Percentiles rank a stretch among this genome's conserved stretches.
These are phyloP conservation scores for Aspergillus hiratsukae DNA, from an alignment of 2,329 filamentous ascomycete genomes.

Conservation along the genomic window DNA sequence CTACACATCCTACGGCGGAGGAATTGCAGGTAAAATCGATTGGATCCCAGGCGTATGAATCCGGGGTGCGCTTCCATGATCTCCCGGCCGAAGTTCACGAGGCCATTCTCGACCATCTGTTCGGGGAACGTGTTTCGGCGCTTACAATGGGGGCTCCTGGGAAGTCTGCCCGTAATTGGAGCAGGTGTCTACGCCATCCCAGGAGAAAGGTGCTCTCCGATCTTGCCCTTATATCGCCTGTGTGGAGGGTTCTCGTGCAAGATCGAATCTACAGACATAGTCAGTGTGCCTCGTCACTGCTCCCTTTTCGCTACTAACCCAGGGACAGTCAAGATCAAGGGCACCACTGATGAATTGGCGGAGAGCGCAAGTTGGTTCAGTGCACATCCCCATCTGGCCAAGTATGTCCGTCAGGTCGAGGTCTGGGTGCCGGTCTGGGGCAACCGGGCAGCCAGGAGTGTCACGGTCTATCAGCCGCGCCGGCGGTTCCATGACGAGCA, in stretches of 20 bases:
- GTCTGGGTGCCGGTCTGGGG: conserved; percentile 72
- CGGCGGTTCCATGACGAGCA: conserved; percentile 22
- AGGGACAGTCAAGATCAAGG: conserved; percentile 63
- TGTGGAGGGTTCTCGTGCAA: conserved; percentile 67
- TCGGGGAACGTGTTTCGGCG: conserved; percentile 63
- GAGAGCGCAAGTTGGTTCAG: conserved; percentile 60
- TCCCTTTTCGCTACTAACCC: not conserved
- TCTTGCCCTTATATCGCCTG: conserved; percentile 53
- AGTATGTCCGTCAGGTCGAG: conserved; percentile 67
- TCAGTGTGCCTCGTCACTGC: conserved; percentile 20
- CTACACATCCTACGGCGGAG: conserved; percentile 23
- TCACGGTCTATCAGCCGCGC: conserved; percentile 29
- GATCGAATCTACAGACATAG: conserved; percentile 67
- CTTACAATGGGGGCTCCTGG: conserved; percentile 54
- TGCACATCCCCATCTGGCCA: conserved; percentile 54
- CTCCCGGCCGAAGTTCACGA: conserved; percentile 69
- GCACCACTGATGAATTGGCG: conserved; percentile 59
- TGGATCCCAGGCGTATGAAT: conserved; percentile 10
- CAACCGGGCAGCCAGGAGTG: conserved; percentile 50
- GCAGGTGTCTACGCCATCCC: conserved; percentile 62
- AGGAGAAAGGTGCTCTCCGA: conserved; percentile 63
- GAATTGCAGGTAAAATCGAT: conserved; percentile 17
- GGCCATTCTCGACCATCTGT: conserved; percentile 65
- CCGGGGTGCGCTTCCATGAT: conserved; percentile 29
- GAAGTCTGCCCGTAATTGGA: conserved; percentile 56